These are phyloP conservation scores for Crithidia thermophila DNA, from an alignment of 208 protist species.

Conservation along the genomic window DNA sequence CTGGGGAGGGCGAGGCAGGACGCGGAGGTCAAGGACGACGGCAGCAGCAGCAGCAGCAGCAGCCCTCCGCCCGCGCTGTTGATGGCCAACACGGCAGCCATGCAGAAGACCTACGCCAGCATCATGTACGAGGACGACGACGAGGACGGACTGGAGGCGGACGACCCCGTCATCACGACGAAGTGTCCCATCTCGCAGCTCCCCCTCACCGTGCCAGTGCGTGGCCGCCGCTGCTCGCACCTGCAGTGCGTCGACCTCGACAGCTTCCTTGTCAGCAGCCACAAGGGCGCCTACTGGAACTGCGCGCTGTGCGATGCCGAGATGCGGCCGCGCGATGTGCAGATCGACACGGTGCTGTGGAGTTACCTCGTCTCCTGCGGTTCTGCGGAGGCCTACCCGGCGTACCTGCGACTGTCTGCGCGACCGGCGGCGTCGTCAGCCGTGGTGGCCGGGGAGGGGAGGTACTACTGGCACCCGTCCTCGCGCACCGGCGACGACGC, in stretches of 20 bases:
- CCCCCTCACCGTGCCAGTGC: conserved; percentile 70
- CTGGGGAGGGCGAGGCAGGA: neutral
- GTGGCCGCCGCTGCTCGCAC: conserved; percentile 63
- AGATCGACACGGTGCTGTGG: conserved; percentile 78
- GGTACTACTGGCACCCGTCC: conserved; percentile 44
- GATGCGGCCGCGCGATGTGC: conserved; percentile 52
- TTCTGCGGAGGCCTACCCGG: conserved; percentile 10
- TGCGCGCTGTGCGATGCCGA: conserved; percentile 78
- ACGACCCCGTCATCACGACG: conserved; percentile 71
- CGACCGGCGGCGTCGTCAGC: neutral
- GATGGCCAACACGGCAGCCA: conserved; percentile 7
- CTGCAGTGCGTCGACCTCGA: conserved; percentile 83
- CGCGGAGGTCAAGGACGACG: too few species aligned
- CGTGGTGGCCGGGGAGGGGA: neutral
- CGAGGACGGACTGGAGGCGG: conserved; percentile 63
- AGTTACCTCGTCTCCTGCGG: conserved; percentile 36
- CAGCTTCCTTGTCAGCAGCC: conserved; percentile 62
- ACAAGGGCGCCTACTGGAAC: conserved; percentile 86
- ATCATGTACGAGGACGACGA: conserved; percentile 41
- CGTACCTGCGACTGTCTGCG: conserved; percentile 43
- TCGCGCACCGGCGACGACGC: conserved; percentile 21
- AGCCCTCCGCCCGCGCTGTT: neutral
- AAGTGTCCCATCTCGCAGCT: conserved; percentile 83
- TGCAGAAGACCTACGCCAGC: conserved; percentile 16
- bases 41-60: neutral